Conservation (phyloP, 768 basidiomycete genomes). For the Pisolithus orientalis region DNA sequence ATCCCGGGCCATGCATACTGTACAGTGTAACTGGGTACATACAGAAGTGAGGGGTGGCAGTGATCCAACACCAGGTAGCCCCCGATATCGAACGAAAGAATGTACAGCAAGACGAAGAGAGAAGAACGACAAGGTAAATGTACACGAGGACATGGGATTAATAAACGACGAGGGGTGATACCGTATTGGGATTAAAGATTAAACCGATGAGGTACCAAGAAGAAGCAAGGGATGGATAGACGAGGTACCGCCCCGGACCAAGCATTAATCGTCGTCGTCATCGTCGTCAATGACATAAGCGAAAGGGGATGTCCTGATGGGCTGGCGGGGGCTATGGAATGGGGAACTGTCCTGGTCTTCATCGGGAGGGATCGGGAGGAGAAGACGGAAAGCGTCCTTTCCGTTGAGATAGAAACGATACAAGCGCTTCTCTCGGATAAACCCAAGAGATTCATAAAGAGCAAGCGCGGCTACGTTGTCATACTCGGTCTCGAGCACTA, state of each 20-base stretch:
- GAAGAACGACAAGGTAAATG: not conserved
- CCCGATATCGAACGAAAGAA: too few relatives aligned
- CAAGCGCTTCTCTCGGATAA: constrained; percentile 92
- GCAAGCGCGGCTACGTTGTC: constrained; percentile 87
- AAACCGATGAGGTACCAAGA: not conserved
- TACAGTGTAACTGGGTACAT: too few relatives aligned
- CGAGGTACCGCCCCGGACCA: not conserved
- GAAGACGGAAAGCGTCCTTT: constrained; percentile 88
- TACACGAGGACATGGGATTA: not conserved
- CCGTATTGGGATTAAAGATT: not conserved
- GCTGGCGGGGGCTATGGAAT: constrained; percentile 4
- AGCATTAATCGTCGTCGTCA: constrained; percentile 17
- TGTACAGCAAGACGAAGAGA: not conserved
- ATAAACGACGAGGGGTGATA: not conserved
- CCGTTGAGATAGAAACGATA: constrained; percentile 96
- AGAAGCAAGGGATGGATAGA: not conserved
- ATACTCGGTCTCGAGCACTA: constrained; percentile 93
- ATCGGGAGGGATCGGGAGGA: constrained; percentile 50
- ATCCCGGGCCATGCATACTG: too few relatives aligned
- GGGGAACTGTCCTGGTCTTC: constrained; percentile 13
- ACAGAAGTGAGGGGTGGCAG: not conserved
- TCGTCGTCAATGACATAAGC: constrained; percentile 19
- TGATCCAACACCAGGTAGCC: not conserved
- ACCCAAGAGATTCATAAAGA: constrained; percentile 88
- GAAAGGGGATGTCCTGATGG: constrained; percentile 12